phyloP scores from a whole-genome alignment of 139 green algal genomes.

The Pseudopediastrum boryanum region DNA sequence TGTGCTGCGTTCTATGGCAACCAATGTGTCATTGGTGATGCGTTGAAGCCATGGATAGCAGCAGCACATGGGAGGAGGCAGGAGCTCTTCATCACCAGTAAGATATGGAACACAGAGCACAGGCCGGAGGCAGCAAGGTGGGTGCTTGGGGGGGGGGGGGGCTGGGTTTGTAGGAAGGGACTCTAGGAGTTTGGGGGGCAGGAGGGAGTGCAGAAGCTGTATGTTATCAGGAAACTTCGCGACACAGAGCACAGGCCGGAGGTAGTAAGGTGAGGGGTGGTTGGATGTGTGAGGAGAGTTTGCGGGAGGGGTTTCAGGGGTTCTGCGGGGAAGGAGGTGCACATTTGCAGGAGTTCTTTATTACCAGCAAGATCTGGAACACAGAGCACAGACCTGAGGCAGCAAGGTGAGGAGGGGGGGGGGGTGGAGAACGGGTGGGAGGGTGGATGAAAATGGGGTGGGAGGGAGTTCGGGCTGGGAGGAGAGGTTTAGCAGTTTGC shows the following conservation, averaged over 20 bases:
- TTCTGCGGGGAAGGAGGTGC: too few species aligned
- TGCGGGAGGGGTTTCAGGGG: too few species aligned
- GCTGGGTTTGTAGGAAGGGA: too few species aligned
- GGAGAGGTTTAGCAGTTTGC: too few species aligned
- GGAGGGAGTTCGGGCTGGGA: too few species aligned
- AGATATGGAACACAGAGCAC: constrained; percentile 82
- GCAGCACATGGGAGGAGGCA: constrained; percentile 46
- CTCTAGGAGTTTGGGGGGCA: too few species aligned
- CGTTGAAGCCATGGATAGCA: constrained; percentile 60
- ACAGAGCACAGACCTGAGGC: constrained; percentile 62
- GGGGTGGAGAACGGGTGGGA: too few species aligned
- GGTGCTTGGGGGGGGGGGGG: too few species aligned
- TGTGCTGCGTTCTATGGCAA: constrained; percentile 82
- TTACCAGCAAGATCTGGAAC: constrained; percentile 87
- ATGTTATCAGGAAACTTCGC: constrained; percentile 84
- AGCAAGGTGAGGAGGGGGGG: constrained; percentile 49
- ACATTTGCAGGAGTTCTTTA: constrained; percentile 79
- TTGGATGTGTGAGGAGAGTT: too few species aligned
- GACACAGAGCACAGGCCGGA: constrained; percentile 69
- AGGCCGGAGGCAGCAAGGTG: constrained; percentile 62
- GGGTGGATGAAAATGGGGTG: too few species aligned
- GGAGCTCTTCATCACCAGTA: constrained; percentile 84
- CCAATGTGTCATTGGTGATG: constrained; percentile 73
- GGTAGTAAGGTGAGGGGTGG: constrained; percentile 51
- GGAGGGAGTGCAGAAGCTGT: constrained; percentile 71